Percentiles rank a stretch among this genome's conserved stretches.
Conservation (phyloP, 805 yeast genomes). For the Kazachstania viticola region DNA sequence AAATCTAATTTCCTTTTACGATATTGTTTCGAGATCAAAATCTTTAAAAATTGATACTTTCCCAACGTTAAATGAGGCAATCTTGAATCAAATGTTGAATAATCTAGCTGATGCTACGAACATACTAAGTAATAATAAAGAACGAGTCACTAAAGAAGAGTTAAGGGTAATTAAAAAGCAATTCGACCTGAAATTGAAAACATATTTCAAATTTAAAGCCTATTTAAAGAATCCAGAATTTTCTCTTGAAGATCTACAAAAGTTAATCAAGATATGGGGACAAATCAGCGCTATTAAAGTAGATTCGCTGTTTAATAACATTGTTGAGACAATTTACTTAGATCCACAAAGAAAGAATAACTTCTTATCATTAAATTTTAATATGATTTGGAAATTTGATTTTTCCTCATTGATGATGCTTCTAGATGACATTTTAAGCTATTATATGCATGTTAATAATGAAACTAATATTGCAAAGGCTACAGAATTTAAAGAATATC, state of each 20-base stretch:
- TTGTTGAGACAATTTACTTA: slow-evolving; percentile 22
- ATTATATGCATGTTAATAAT: too few relatives aligned
- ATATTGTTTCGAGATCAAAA: slow-evolving; percentile 2
- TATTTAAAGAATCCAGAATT: slow-evolving; percentile 16
- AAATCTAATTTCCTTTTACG: slow-evolving; percentile 10
- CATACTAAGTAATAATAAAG: slow-evolving; percentile 6
- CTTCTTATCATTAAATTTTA: slow-evolving; percentile 2
- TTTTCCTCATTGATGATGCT: too few relatives aligned
- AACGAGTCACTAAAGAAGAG: background rate
- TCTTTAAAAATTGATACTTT: background rate
- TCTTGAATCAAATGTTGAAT: slow-evolving; percentile 19
- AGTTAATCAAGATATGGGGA: slow-evolving; percentile 17
- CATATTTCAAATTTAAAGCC: slow-evolving; percentile 18
- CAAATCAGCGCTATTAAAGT: slow-evolving; percentile 10
- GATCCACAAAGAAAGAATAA: slow-evolving; percentile 6
- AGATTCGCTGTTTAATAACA: slow-evolving; percentile 21
- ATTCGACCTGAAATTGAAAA: slow-evolving; percentile 11
- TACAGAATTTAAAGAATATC: too few relatives aligned
- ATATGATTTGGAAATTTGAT: slow-evolving; percentile 12
- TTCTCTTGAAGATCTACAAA: slow-evolving; percentile 9
- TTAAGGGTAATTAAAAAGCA: slow-evolving; percentile 1
- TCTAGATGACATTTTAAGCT: too few relatives aligned
- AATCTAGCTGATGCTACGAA: slow-evolving; percentile 15
- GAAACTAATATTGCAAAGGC: too few relatives aligned
- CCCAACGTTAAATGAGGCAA: background rate